These are phyloP conservation scores for Pythium aphanidermatum DNA, from an alignment of 352 stramenopile genomes.

Conservation along the genomic window DNA sequence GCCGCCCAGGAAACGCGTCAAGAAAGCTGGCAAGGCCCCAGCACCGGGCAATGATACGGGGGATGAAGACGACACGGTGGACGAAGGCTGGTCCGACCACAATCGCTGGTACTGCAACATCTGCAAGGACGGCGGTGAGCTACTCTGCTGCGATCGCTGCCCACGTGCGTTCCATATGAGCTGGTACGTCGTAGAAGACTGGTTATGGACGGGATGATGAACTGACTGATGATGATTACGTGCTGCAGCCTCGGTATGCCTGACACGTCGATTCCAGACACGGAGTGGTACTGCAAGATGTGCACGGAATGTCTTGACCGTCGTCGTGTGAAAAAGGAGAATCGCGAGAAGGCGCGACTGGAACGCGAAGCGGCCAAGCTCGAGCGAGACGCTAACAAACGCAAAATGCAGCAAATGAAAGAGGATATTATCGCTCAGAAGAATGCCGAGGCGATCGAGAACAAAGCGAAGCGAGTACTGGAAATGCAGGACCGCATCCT, in stretches of 20 bases:
- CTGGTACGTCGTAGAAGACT: no score
- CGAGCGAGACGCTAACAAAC: conserved; percentile 62
- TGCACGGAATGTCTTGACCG: conserved; percentile 77
- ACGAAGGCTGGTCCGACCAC: conserved; percentile 79
- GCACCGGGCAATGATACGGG: conserved; percentile 2
- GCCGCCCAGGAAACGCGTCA: conserved; percentile 20
- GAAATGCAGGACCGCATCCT: conserved; percentile 87
- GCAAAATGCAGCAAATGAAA: conserved; percentile 57
- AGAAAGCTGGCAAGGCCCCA: conserved; percentile 5
- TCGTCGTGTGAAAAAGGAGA: conserved; percentile 67
- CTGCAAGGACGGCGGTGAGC: conserved; percentile 83
- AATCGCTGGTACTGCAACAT: conserved; percentile 90
- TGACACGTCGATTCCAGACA: conserved; percentile 70
- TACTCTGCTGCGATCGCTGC: conserved; percentile 91
- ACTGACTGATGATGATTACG: neutral
- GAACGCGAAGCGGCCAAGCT: conserved; percentile 78
- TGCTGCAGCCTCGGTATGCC: conserved; percentile 63
- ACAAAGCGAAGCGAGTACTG: conserved; percentile 77
- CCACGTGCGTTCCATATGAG: conserved; percentile 91
- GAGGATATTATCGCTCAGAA: conserved; percentile 70
- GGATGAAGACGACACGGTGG: conserved; percentile 14
- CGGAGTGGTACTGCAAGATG: conserved; percentile 87
- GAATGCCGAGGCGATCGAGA: conserved; percentile 74
- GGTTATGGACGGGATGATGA: no score
- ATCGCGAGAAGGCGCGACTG: conserved; percentile 67